These are phyloP conservation scores for Vaccinium myrtillus DNA, from an alignment of 148 eudicot genomes.

Conservation along the genomic window DNA sequence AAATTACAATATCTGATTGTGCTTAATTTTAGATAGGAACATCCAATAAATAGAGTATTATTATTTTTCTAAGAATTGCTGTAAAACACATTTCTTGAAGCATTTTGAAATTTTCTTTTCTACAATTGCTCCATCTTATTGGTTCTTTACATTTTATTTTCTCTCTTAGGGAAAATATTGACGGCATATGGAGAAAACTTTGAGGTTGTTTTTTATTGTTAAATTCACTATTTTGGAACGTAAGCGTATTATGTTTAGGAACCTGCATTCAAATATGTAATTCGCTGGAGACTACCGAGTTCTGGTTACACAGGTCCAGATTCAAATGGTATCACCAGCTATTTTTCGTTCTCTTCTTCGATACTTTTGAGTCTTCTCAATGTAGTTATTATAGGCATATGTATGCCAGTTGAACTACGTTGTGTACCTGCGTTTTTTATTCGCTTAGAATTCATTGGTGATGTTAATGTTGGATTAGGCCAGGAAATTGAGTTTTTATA, in stretches of 20 bases:
- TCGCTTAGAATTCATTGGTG: background rate
- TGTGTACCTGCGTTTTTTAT: background rate
- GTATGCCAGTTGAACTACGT: background rate
- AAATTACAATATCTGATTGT: background rate
- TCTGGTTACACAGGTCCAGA: background rate
- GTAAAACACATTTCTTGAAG: background rate
- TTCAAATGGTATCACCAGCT: background rate
- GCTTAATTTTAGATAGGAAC: background rate
- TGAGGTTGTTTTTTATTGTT: background rate
- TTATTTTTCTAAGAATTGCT: background rate
- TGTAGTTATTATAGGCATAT: background rate
- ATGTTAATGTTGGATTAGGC: background rate
- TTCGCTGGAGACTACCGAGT: background rate
- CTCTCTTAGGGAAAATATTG: background rate
- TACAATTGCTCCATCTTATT: background rate
- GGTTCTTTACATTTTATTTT: background rate
- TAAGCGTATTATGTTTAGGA: background rate
- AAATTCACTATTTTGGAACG: background rate
- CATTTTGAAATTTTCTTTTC: background rate
- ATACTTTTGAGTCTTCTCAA: background rate
- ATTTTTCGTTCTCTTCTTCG: background rate
- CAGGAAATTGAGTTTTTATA: constrained; percentile 1
- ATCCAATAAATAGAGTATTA: background rate
- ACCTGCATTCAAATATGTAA: background rate
- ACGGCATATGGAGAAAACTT: background rate